Conservation (phyloP, 2,329 filamentous ascomycete genomes). For the Phymatotrichopsis omnivora region DNA sequence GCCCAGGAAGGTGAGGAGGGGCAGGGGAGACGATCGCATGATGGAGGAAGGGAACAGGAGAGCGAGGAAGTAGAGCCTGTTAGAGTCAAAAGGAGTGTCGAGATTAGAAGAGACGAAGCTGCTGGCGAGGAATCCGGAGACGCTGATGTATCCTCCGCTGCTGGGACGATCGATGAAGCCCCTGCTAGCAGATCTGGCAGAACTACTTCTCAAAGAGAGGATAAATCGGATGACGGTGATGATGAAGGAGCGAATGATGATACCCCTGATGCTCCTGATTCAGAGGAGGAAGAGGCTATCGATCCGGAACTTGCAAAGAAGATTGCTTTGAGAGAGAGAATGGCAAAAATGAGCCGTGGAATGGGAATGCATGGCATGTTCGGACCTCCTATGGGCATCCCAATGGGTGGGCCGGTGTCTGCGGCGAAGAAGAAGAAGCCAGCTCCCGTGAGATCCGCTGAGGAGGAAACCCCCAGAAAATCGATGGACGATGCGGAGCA, state of each 20-base stretch:
- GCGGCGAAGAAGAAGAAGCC: constrained; percentile 50
- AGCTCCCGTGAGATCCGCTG: constrained; percentile 31
- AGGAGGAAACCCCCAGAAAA: constrained; percentile 35
- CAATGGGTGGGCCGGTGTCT: constrained; percentile 44
- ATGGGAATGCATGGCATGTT: constrained; percentile 97
- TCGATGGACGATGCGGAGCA: constrained; percentile 39
- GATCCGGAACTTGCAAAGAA: constrained; percentile 78
- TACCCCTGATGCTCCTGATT: constrained; percentile 29
- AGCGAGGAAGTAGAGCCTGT: constrained; percentile 31
- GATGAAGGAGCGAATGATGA: constrained; percentile 28
- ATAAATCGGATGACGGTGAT: constrained; percentile 27
- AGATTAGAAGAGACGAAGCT: constrained; percentile 19
- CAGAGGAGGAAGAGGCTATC: constrained; percentile 43
- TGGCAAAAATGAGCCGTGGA: constrained; percentile 97
- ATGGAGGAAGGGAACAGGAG: constrained; percentile 36
- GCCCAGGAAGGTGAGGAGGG: constrained; percentile 33
- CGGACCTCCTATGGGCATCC: constrained; percentile 58
- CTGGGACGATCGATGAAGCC: constrained; percentile 11
- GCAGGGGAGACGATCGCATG: constrained; percentile 40
- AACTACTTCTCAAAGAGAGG: constrained; percentile 12
- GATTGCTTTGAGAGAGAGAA: constrained; percentile 82
- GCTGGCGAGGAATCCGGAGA: constrained; percentile 16
- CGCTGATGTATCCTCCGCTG: constrained; percentile 21
- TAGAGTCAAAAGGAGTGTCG: constrained; percentile 24
- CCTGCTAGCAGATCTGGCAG: constrained; percentile 8